These are phyloP conservation scores for Pezizomycotina sp. DNA, from an alignment of 2,329 filamentous ascomycete genomes.

Conservation along the genomic window DNA sequence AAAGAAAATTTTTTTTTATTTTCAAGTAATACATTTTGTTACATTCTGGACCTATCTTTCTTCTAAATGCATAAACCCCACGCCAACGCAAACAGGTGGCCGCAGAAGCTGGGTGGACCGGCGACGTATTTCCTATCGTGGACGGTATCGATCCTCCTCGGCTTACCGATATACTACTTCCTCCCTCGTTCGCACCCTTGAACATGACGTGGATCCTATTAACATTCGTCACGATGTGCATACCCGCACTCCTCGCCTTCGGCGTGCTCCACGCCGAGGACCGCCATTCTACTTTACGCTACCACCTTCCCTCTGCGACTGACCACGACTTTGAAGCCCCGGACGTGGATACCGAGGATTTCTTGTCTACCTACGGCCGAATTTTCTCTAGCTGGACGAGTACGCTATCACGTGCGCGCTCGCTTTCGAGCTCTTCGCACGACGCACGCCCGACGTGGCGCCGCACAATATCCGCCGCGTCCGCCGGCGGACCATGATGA, in stretches of 20 bases:
- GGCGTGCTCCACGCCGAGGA: constrained; percentile 47
- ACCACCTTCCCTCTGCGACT: constrained; percentile 49
- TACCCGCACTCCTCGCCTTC: constrained; percentile 50
- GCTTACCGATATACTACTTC: constrained; percentile 42
- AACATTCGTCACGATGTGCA: constrained; percentile 53
- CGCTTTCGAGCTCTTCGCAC: constrained; percentile 8
- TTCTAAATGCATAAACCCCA: too few species aligned
- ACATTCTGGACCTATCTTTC: too few species aligned
- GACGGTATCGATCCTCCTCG: constrained; percentile 41
- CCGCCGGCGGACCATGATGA: constrained; percentile 15
- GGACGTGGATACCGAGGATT: not conserved
- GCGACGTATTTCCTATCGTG: constrained; percentile 47
- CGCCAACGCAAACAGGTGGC: constrained; percentile 36
- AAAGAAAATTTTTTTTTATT: not conserved
- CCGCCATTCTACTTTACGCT: constrained; percentile 39
- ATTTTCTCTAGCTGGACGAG: constrained; percentile 6
- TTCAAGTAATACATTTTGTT: not conserved
- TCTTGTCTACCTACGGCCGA: not conserved
- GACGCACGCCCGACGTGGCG: constrained; percentile 9
- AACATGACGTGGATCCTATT: constrained; percentile 54
- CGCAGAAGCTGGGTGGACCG: constrained; percentile 45
- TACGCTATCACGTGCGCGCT: constrained; percentile 16
- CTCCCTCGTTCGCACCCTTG: constrained; percentile 38
- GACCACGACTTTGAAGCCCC: not conserved
- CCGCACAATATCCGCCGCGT: constrained; percentile 9